Base-by-base conservation (phyloP, 1,284 basidiomycete genomes). In the Takashimella koratensis region DNA sequence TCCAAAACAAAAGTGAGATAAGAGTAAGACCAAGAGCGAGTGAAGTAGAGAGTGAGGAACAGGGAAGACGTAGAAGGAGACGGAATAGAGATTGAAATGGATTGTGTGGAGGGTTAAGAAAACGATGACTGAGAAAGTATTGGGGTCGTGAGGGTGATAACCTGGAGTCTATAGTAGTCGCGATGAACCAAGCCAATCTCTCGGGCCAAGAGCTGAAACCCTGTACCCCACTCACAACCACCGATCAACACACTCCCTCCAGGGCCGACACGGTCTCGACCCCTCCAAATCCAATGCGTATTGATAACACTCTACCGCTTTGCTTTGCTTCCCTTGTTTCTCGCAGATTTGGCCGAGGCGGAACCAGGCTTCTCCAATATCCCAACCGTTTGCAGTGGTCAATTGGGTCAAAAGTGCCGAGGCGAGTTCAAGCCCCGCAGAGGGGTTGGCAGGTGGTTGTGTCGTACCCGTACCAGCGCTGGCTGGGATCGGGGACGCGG, bases 351-450 rank as follows among this genome's bases (percentile, higher is more conserved):
- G 86, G 4, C 85, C 87, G 5, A 96, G 80, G 68, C 86, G 86
- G 71, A 86, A 94, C 93, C 93, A 97, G 23, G 88, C 92, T 72
- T 96, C 92, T 0, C 90, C 83, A 2, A 87, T 82, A 70, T 95
- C 87, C 90, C 91, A 96, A 4, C 86, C 93, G 5, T 60, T 52
- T 26, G 71, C 71, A 52, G 77, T 76, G 0, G 78, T 79, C 3
- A 79, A 58, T 26, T 74, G 67, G 50, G 77, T 76, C 43, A 81
- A 66, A 23, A 91, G 76, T 2, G 84, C 84, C 6, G 85, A 86
- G 0, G 86, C 86, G 44, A 91, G 76, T 67, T 84, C 73, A 11
- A 90, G 71, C 20, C 85, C 82, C 27, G 86, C 83, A 67, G 88
- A 85, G 4, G 95, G 81, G 0, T 84, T 80, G 1, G 89, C 87